Evolutionary conservation across 495 filamentous ascomycete species (phyloP), one percentile per base, ranked within the genome.

Genomic region (Glutinoglossum americanum): DNA sequence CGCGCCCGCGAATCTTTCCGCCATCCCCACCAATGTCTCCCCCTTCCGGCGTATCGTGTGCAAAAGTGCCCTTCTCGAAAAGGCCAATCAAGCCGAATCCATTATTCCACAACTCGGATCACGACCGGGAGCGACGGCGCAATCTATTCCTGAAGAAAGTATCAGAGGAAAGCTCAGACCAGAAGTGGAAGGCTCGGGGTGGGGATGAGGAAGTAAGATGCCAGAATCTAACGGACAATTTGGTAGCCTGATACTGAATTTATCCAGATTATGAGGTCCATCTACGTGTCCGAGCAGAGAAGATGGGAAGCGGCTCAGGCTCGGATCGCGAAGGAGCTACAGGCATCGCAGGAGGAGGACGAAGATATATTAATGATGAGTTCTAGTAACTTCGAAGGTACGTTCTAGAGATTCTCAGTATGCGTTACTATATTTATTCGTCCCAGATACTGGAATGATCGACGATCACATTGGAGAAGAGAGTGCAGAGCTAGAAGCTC

Each of bases 101-200:
- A 21, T 56, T 65, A 45, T 47, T 61, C 41, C 63, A 62, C 53
- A 63, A 33, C 28, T 59, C 58, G 59, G 72, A 76, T 59, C 73
- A 74, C 49, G 68, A 68, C 8, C 70, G 73, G 54, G 76, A 82
- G 55, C 68, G 72, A 53, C 68, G 82, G 58, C 72, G 82, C 39
- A 72, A 75, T 9, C 62, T 84, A 55, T 98, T 93, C 62, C 69
- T 96, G 30, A 79, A 83, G 62, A 85, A 82, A 55, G 81, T 95
- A n/a, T 73, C 80, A 63, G 77, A 80, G 60, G 75, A 78, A 39
- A 72, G 81, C 3, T 85, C 94, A 8, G 80, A 86, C 15, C 73
- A 68, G 64, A 63, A 74, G 67, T 79, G 82, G 77, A 66, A 81
- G 68, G 58, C 78, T 67, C 72, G 87, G 70, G 77, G 79, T 41